Evolutionary conservation across 257 asterid species (phyloP).

Genomic region (Primulina eburnea): DNA sequence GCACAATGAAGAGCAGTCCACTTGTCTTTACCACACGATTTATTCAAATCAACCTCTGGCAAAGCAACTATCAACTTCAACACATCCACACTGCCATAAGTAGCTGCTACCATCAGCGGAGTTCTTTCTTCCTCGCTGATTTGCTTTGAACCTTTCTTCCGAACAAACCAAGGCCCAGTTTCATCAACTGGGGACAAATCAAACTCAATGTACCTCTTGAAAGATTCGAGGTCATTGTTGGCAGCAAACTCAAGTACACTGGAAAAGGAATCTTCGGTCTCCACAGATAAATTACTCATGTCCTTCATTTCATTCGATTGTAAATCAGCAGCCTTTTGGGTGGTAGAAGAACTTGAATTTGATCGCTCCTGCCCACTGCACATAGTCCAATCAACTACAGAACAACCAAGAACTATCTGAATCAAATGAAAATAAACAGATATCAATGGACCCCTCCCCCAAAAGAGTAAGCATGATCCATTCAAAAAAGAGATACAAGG

Average conservation of each 20-base stretch:
- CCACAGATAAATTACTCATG: slow-evolving; percentile 46
- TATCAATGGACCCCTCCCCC: background rate
- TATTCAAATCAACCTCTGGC: slow-evolving; percentile 84
- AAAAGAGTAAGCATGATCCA: background rate
- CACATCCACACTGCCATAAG: slow-evolving; percentile 78
- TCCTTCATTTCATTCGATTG: slow-evolving; percentile 34
- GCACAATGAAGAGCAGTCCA: slow-evolving; percentile 98
- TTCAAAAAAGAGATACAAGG: too few relatives aligned
- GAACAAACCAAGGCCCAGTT: slow-evolving; percentile 73
- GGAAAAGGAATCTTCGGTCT: slow-evolving; percentile 65
- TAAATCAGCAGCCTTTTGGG: slow-evolving; percentile 23
- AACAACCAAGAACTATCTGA: slow-evolving; percentile 24
- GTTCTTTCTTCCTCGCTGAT: slow-evolving; percentile 69
- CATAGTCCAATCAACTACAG: slow-evolving; percentile 52
- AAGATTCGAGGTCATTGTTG: slow-evolving; percentile 67
- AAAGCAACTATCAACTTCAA: slow-evolving; percentile 67
- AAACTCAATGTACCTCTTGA: slow-evolving; percentile 64
- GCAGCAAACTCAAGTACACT: slow-evolving; percentile 87
- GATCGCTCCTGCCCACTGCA: slow-evolving; percentile 52
- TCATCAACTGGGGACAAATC: slow-evolving; percentile 72
- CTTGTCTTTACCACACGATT: slow-evolving; percentile 64
- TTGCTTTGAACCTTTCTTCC: slow-evolving; percentile 66
- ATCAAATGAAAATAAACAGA: slow-evolving; percentile 2
- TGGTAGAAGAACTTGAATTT: slow-evolving; percentile 29
- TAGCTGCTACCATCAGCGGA: slow-evolving; percentile 92